Conservation (phyloP, 1,284 basidiomycete species). For the Apiotrichum domesticum region DNA sequence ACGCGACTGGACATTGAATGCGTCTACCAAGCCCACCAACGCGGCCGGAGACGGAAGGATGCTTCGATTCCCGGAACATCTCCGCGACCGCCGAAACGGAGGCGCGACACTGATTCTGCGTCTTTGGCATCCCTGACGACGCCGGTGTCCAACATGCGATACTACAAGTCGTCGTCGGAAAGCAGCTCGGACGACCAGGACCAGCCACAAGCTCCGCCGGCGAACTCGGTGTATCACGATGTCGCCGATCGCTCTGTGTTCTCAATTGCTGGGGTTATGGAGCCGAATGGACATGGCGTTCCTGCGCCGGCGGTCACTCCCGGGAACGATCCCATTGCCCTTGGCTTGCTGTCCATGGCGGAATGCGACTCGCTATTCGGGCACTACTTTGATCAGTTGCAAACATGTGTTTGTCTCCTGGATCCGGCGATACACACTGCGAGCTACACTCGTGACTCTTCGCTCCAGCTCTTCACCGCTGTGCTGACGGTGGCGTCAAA, state of each 20-base stretch:
- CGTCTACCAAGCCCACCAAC: conserved; percentile 19
- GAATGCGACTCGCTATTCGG: conserved; percentile 21
- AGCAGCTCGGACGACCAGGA: conserved; percentile 3
- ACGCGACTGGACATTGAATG: conserved; percentile 15
- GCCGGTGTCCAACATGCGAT: background rate
- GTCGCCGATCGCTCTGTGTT: conserved; percentile 18
- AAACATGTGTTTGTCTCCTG: conserved; percentile 22
- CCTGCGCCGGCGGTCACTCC: background rate
- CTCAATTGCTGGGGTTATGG: conserved; percentile 21
- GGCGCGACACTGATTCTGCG: background rate
- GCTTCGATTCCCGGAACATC: background rate
- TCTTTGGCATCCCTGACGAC: background rate
- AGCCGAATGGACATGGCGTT: conserved; percentile 3
- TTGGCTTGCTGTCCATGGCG: conserved; percentile 15
- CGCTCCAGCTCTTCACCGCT: conserved; percentile 16
- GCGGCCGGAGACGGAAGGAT: conserved; percentile 14
- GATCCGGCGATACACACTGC: conserved; percentile 20
- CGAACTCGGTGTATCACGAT: conserved; percentile 20
- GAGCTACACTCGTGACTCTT: conserved; percentile 10
- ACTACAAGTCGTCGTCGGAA: conserved; percentile 1
- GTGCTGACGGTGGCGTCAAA: conserved; percentile 19
- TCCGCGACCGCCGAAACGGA: background rate
- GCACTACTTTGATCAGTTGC: conserved; percentile 23
- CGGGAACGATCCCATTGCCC: conserved; percentile 13
- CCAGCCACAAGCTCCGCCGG: conserved; percentile 3